Conservation (phyloP, 2,329 filamentous ascomycete species). For the Cercospora sojina region DNA sequence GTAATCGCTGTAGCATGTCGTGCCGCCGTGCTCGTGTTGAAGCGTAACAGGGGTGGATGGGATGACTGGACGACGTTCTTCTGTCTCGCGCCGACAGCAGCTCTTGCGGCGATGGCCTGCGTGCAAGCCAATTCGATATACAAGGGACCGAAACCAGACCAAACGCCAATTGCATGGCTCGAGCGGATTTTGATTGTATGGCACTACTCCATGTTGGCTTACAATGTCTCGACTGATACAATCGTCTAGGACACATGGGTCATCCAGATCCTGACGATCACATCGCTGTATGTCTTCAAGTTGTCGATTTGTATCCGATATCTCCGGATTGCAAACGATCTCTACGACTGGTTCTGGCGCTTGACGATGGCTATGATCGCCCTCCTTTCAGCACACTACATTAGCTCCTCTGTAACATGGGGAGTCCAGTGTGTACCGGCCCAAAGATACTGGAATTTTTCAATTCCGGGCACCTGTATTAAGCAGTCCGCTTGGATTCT, state of each 20-base stretch:
- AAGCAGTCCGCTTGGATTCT: neutral
- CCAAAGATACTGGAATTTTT: neutral
- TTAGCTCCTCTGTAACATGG: neutral
- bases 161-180: neutral
- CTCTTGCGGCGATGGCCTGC: neutral
- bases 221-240: neutral
- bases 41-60: neutral
- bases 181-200: slow-evolving; percentile 2
- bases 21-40: neutral
- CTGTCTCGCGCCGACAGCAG: neutral
- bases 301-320: slow-evolving; percentile 3
- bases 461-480: neutral
- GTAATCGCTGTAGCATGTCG: slow-evolving; percentile 4
- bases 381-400: neutral
- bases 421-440: neutral
- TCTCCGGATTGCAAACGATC: neutral
- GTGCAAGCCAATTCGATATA: neutral
- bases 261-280: slow-evolving; percentile 7
- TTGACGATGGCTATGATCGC: neutral
- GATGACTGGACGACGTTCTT: slow-evolving; percentile 7
- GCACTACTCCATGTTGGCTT: neutral
- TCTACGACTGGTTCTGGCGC: slow-evolving; percentile 1
- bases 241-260: neutral
- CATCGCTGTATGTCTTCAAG: slow-evolving; percentile 7
- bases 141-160: neutral